phyloP scores from a whole-genome alignment of 2,329 filamentous ascomycete species.

The Aspergillus caelatus region DNA sequence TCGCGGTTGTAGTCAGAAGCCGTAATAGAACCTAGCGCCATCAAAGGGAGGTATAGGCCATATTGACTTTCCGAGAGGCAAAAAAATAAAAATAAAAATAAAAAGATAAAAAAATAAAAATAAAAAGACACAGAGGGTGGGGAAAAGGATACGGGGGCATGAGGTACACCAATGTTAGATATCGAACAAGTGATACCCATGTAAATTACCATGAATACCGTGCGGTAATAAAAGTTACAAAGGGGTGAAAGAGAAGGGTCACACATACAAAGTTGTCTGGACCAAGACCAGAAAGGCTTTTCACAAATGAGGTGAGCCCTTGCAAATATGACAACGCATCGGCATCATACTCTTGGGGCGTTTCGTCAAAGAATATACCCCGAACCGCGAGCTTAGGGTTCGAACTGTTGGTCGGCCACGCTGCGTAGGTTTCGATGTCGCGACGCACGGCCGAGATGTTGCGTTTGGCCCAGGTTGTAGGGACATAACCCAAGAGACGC shows the following conservation, averaged over 20 bases:
- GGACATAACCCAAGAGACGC: slow-evolving; percentile 54
- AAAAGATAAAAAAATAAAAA: neutral
- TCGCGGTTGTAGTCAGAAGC: neutral
- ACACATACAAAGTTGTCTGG: slow-evolving; percentile 42
- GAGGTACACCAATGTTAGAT: neutral
- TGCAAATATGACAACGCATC: slow-evolving; percentile 36
- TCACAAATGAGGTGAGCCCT: slow-evolving; percentile 36
- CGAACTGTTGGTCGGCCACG: slow-evolving; percentile 43
- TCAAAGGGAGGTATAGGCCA: neutral
- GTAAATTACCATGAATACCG: slow-evolving; percentile 16
- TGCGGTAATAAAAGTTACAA: neutral
- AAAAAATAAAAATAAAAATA: neutral
- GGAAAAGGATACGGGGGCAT: neutral
- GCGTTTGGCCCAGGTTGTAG: slow-evolving; percentile 51
- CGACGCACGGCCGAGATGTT: slow-evolving; percentile 43
- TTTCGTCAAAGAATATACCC: slow-evolving; percentile 56
- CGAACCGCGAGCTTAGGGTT: slow-evolving; percentile 45
- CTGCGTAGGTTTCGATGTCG: slow-evolving; percentile 51
- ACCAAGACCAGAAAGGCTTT: slow-evolving; percentile 35
- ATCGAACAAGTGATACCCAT: slow-evolving; percentile 1
- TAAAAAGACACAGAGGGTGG: neutral
- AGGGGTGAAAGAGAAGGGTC: slow-evolving; percentile 7
- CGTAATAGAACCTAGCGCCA: neutral
- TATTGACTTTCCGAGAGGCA: neutral
- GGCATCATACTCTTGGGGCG: slow-evolving; percentile 42